Conservation (phyloP, 495 filamentous ascomycete species). For the Extremus antarcticus region DNA sequence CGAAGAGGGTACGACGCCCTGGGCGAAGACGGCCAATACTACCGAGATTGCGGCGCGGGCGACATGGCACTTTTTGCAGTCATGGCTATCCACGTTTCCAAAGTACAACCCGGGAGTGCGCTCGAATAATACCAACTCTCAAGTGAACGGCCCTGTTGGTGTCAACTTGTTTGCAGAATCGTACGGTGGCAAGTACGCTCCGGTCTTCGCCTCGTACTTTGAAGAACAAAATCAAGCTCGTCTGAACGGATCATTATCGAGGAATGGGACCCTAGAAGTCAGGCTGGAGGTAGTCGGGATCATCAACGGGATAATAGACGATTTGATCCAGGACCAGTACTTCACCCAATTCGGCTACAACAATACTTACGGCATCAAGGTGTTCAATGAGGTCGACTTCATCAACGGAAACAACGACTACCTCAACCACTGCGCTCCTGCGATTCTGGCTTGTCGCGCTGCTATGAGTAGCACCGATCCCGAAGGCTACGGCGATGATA, state of each 20-base stretch:
- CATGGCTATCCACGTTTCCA: conserved; percentile 53
- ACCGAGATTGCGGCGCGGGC: conserved; percentile 52
- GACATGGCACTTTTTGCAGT: conserved; percentile 61
- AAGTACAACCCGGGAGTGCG: conserved; percentile 47
- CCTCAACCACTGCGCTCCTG: conserved; percentile 18
- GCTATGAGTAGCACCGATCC: conserved; percentile 22
- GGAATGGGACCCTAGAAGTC: conserved; percentile 33
- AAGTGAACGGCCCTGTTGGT: conserved; percentile 24
- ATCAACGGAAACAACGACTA: conserved; percentile 21
- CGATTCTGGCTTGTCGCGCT: conserved; percentile 21
- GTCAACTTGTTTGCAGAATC: conserved; percentile 38
- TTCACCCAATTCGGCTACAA: conserved; percentile 27
- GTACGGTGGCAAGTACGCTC: conserved; percentile 40
- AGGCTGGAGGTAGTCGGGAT: conserved; percentile 34
- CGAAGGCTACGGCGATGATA: conserved; percentile 24
- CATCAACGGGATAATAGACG: conserved; percentile 35
- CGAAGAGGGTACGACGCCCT: neutral
- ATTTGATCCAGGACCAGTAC: conserved; percentile 24
- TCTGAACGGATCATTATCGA: conserved; percentile 25
- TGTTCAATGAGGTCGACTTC: conserved; percentile 20
- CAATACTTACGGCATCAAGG: conserved; percentile 32
- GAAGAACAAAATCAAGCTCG: conserved; percentile 34
- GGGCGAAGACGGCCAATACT: conserved; percentile 47
- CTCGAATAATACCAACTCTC: conserved; percentile 28
- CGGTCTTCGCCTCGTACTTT: conserved; percentile 35